Evolutionary conservation across 1,284 basidiomycete species (phyloP), one percentile per base, ranked within the genome.

Genomic region (Peniophora sp.): DNA sequence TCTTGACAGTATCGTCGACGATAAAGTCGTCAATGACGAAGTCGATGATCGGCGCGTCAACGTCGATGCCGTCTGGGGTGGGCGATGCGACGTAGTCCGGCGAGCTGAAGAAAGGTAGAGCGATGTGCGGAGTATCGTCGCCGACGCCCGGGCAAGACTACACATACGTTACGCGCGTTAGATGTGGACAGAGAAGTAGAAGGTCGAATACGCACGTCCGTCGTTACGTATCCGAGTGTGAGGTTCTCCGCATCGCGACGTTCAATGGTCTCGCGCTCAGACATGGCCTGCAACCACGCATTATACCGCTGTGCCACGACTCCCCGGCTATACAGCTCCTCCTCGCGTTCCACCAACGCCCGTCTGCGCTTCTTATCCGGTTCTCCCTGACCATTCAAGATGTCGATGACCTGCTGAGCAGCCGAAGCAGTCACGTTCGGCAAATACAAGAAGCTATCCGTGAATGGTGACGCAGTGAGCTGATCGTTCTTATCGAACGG

Each of bases 401-500:
- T 58, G 1, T 75, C 70, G 3, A 87, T 62, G 1, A 86, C 75
- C 55, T 74, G 63, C 16, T 68, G 74, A 2, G 81, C 83, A 44
- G 77, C 60, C 38, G 65, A 61, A 3, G 75, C 65, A 0, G 71
- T 62, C 44, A 87, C 68, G 36, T 76, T 68, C 1, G 78, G 66
- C 45, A 89, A 73, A 62, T 74, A 87, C 17, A 76, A 55, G 69
- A 88, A 85, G 8, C 69, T 51, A 59, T 88, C 78, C 0, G 65
- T 57, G 60, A 83, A 90, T 1, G 85, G 85, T 16, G 78, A 81
- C 0, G 79, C 75, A 0, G 85, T 87, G 22, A 89, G 73, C 62
- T 89, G 81, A 63, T 92, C 89, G 63, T 92, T 89, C 61, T 79
- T 79, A 44, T 83, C 85, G 67, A 92, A 92, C 2, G 78, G 56